phyloP scores from a whole-genome alignment of 2,329 filamentous ascomycete genomes.

The Coniochaeta hoffmannii region DNA sequence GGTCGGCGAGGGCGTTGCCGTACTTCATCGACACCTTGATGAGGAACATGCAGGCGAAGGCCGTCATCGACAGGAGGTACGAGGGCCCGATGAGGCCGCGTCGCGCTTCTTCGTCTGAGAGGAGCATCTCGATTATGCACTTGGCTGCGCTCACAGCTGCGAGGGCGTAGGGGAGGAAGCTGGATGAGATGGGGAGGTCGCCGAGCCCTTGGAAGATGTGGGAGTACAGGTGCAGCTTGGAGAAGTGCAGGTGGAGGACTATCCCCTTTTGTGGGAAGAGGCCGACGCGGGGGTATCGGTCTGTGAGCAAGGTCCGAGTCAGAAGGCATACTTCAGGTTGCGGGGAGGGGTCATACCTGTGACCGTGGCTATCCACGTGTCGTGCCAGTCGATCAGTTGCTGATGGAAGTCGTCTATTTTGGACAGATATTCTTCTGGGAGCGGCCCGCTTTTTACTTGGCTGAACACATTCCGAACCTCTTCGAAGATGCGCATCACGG shows the following conservation, averaged over 20 bases:
- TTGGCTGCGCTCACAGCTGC: slow-evolving; percentile 20
- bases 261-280: slow-evolving; percentile 21
- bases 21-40: slow-evolving; percentile 38
- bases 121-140: slow-evolving; percentile 28
- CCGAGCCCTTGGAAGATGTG: slow-evolving; percentile 20
- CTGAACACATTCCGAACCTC: slow-evolving; percentile 48
- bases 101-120: slow-evolving; percentile 25
- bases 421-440: slow-evolving; percentile 41
- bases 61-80: slow-evolving; percentile 45
- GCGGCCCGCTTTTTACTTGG: slow-evolving; percentile 37
- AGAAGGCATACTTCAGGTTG: slow-evolving; percentile 19
- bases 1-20: slow-evolving; percentile 27
- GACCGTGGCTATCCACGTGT: slow-evolving; percentile 23
- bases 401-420: slow-evolving; percentile 29
- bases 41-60: slow-evolving; percentile 44
- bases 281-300: slow-evolving; percentile 23
- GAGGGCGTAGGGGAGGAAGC: slow-evolving; percentile 9
- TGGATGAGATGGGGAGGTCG: slow-evolving; percentile 4
- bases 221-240: slow-evolving; percentile 22
- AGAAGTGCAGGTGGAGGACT: slow-evolving; percentile 22
- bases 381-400: slow-evolving; percentile 29
- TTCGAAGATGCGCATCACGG: slow-evolving; percentile 49
- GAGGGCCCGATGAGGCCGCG: slow-evolving; percentile 31
- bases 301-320: slow-evolving; percentile 22
- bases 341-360: slow-evolving; percentile 18